Percentiles rank a stretch among this genome's conserved stretches.
Evolutionary conservation across 75 land plant genomes (phyloP).

Genomic region (Sequoia sempervirens): DNA sequence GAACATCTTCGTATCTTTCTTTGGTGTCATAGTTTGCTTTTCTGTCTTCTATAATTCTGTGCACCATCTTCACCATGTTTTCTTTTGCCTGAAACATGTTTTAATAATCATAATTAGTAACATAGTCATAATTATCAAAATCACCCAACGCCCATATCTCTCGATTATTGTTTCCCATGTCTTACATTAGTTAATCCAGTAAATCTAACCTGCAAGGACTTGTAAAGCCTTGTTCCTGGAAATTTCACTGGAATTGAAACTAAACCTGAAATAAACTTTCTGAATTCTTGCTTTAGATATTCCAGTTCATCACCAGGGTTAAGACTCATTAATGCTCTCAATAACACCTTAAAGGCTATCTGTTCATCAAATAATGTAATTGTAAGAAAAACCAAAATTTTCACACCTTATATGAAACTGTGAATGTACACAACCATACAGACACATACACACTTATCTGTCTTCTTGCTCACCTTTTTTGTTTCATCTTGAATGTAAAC

Average conservation of each 20-base stretch:
- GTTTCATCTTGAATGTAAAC: conserved; percentile 49
- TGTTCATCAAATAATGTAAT: conserved; percentile 9
- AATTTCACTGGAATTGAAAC: conserved; percentile 61
- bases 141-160: background rate
- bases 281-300: conserved; percentile 48
- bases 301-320: conserved; percentile 57
- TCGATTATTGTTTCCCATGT: background rate
- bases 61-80: conserved; percentile 23
- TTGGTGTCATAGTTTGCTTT: background rate
- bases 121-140: background rate
- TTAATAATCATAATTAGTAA: background rate
- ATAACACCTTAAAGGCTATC: conserved; percentile 62
- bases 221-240: conserved; percentile 50
- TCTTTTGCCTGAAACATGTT: conserved; percentile 23
- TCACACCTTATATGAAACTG: too few relatives aligned
- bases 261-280: conserved; percentile 57
- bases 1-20: conserved; percentile 28
- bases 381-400: background rate
- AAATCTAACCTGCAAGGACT: conserved; percentile 47
- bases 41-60: conserved; percentile 22
- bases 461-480: conserved; percentile 16
- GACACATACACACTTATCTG: background rate
- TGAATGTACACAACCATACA: background rate
- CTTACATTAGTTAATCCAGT: background rate
- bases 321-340: conserved; percentile 48